Base-by-base conservation (phyloP, 495 filamentous ascomycete species). In the Xylaria nigripes region DNA sequence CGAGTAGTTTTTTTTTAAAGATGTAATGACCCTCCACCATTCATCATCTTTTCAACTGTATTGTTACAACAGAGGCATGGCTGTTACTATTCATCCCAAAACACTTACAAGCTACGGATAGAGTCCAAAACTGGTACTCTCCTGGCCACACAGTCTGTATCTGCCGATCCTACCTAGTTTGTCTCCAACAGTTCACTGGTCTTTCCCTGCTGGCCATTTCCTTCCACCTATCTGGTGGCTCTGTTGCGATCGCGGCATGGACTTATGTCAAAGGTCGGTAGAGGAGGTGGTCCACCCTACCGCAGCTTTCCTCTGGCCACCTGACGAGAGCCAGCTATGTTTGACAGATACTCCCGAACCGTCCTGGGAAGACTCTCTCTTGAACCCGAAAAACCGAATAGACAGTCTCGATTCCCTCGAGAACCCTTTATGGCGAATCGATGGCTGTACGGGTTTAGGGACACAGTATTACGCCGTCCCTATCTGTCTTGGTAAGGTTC, bases 371-470 rank as follows among this genome's bases (percentile, higher is more conserved):
- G 48, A 53, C 6, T 76, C 73, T 12, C 68, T 72, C 43, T 58
- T 76, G 27, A 77, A 77, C 51, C 75, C 75, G 2, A 76, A 76
- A 55, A 77, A 77, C 45, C 71, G 75, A 36, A 72, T 76, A 57
- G 72, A 76, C 49, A 76, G 75, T 22, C 72, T 77, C 34, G 73
- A 72, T 2, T 56, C 60, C 18, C 72, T 64, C 13, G 49, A 49
- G 19, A 56, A 65, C 9, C 70, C 73, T 7, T 59, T 75, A 19
- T 77, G 73, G 72, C 64, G 71, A 21, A 66, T 77, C 38, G 73
- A 77, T 43, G 75, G 75, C n/a, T 73, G 75, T 49, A 70, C 72
- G 16, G 75, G 70, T 41, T 54, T 76, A 36, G 75, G 70, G n/a
- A 75, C 68, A 1, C 75, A 76, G 63, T 77, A 66, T 54, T 77